Evolutionary conservation across 306 rosid genomes (phyloP), one percentile per base, ranked within the genome.

Genomic region (Prunus campanulata): DNA sequence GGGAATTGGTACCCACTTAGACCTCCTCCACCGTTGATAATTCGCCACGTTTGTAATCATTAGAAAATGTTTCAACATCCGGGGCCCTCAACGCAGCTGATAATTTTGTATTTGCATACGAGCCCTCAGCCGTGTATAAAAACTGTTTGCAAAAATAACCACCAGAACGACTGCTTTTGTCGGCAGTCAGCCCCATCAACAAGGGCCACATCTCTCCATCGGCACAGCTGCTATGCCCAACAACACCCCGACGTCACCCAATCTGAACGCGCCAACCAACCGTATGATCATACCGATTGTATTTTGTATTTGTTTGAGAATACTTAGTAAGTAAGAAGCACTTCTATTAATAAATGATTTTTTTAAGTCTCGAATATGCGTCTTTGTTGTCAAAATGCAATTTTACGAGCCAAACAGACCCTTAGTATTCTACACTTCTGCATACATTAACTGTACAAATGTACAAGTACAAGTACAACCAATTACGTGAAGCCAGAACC

Each of bases 151-250:
- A 48, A 9, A 48, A 13, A 11, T 48, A 4, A 24, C 35, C 15
- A 25, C 32, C 20, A 4, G 46, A 15, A 51, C n/a, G 13, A 52
- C 75, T 71, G 22, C 4, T 29, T 6, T 71, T n/a, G 52, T 71
- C 75, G 65, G 75, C 65, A 13, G 75, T 46, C 51, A 55, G 29
- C 46, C 3, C 30, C 24, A 3, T 19, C 74, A 29, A 44, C 51
- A 44, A 54, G 49, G 75, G 29, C 49, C 50, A 59, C 22, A 71
- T 32, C 25, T 54, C 50, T 5, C 75, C 64, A 32, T 71, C 64
- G 64, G 7, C 6, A 42, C 75, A 71, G 75, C 75, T 50, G 1
- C 25, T n/a, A 32, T 0, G 22, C 30, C 65, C 32, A 54, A 52
- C 11, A 29, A 35, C 44, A 6, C 8, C 54, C 20, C 64, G 4